These are phyloP conservation scores for Malassezia slooffiae DNA, from an alignment of 1,284 basidiomycete species.

Conservation along the genomic window DNA sequence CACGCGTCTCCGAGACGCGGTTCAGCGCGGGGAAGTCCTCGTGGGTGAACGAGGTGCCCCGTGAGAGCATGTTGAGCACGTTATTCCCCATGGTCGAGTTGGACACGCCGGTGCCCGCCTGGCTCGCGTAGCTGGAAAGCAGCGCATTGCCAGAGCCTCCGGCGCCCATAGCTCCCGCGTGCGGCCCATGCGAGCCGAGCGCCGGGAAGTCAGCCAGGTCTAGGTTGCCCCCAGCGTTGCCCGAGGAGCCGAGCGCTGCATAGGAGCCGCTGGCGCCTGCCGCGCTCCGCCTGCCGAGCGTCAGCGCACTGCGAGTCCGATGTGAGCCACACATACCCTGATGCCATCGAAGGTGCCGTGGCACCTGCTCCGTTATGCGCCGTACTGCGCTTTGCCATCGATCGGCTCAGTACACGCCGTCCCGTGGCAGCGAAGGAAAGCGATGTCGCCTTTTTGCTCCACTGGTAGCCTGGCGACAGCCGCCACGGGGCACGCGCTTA, in stretches of 20 bases:
- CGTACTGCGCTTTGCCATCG: conserved; percentile 9
- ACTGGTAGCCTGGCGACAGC: no score
- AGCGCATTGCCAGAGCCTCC: conserved; percentile 12
- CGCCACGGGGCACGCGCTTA: no score
- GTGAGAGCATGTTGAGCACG: conserved; percentile 9
- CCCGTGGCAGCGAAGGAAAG: no score
- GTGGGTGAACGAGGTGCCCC: conserved; percentile 24
- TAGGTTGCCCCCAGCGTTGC: conserved; percentile 18
- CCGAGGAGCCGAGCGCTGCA: no score
- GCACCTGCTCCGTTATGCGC: conserved; percentile 3
- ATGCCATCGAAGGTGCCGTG: conserved; percentile 3
- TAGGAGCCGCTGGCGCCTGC: no score
- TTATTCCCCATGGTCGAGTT: conserved; percentile 3
- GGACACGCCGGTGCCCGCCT: conserved; percentile 22
- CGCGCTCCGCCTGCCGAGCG: no score
- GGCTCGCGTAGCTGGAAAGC: conserved; percentile 31
- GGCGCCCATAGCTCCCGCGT: conserved; percentile 3
- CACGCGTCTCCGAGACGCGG: conserved; percentile 14
- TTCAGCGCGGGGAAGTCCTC: conserved; percentile 44
- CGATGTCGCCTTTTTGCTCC: no score
- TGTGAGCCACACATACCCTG: conserved; percentile 11
- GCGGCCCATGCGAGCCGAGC: conserved; percentile 19
- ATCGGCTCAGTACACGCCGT: no score
- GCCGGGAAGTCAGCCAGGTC: conserved; percentile 35
- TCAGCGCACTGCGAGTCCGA: no score